Evolutionary conservation across 352 stramenopile genomes (phyloP), one percentile per base, ranked within the genome.

Genomic region (Pythium myriotylum): DNA sequence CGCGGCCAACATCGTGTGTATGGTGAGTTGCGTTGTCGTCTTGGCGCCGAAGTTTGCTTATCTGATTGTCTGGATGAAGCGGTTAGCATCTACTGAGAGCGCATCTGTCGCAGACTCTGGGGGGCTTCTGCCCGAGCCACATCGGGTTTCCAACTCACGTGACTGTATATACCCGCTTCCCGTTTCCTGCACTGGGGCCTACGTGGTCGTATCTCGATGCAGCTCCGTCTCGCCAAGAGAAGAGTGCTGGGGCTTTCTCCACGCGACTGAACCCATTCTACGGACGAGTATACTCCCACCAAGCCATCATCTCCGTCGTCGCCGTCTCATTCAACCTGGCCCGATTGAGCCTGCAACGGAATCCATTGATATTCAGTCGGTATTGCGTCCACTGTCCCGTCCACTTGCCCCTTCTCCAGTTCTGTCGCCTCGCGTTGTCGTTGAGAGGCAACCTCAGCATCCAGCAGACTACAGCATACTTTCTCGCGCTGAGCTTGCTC

Each of bases 91-190:
- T 9, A 53, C 41, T 12, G 53, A 35, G 7, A 51, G 29, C 19
- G 13, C n/a, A 6, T 16, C 19, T 5, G 19, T 17, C 17, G 39
- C 14, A 22, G 56, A 26, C 12, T 23, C 8, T 33, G 0, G 14
- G 4, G n/a, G 20, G n/a, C 3, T 29, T 17, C 10, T n/a, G 9
- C 17, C 16, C 3, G 24, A 23, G 10, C 23, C 24, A 0, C 39
- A 46, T 22, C 57, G 52, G 8, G 48, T 41, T 4, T 17, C 10
- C 3, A 65, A 39, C 43, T 59, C 57, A 14, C 39, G 48, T n/a
- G 57, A 59, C 20, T 65, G 57, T 35, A 19, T 65, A 29, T 65
- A 65, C 37, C 57, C 27, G 10, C 33, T 65, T 35, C 57, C 57
- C 0, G 27, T 39, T 40, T 29, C 46, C 2, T 20, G 47, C 0